Evolutionary conservation across 345 rosid genomes (phyloP), one percentile per base, ranked within the genome.

Genomic region (Eucalyptus sp.): DNA sequence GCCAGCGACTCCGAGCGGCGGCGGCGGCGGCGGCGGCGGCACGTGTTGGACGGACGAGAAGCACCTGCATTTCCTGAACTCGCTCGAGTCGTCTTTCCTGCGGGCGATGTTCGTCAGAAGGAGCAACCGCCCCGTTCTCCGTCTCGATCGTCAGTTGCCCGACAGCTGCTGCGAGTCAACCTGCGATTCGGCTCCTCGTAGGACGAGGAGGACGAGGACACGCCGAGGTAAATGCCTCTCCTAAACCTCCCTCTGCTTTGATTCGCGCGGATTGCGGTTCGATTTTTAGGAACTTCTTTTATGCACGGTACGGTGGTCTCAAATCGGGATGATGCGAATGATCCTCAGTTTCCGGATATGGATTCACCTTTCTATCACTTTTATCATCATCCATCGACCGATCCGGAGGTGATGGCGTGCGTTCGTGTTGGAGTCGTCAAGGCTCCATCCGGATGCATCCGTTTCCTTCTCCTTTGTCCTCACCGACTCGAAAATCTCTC

Each of bases 31-130:
- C 50, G 24, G 24, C 24, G 83, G 48, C 48, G 83, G 48, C 29
- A 76, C 84, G 68, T 83, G 66, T 12, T 94, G 95, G 95, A 94
- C 94, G 11, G 87, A 94, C 92, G 95, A 93, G 93, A 93, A 89
- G 90, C 95, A 93, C 91, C 15, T 91, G 46, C 90, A 89, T 83
- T 94, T 68, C 93, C 50, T 94, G 85, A 89, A 90, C 88, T 90
- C 92, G 41, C 89, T 93, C 91, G 95, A 94, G 90, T 92, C 92
- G 7, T 86, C 94, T 20, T 94, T 94, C 88, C 93, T 94, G 60
- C 92, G 87, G 31, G 84, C 90, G 68, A 88, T 91, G 93, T n/a
- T 93, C 52, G 91, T 71, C 51, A 89, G 31, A 50, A 49, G 44
- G 17, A 54, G 66, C 46, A 41, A 88, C 86, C 43, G 62, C 79